Base-by-base conservation (phyloP, 2,329 filamentous ascomycete genomes). In the Plectosphaerella plurivora region DNA sequence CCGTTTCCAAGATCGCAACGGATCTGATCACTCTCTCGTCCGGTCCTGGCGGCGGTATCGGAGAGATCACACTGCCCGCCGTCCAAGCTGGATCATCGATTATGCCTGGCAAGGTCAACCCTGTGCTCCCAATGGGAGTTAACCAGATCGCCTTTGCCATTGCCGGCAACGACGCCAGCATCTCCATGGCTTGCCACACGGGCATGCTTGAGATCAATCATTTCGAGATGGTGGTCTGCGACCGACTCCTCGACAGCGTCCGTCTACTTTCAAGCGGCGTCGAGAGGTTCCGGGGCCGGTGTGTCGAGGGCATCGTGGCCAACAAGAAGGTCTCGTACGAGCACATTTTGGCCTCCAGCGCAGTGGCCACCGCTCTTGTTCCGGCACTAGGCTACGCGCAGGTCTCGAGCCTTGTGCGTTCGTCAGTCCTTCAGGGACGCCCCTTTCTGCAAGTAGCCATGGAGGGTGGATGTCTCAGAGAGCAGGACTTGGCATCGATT, bases 131-230 rank as follows among this genome's bases (percentile, higher is more conserved):
- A 11, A 51, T 51, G 37, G 49, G 41, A 9, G 49, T 51, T n/a
- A 15, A n/a, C 22, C 49, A 51, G 28, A n/a, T 35, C 12, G 41
- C 49, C 5, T 35, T 45, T 16, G 49, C 49, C 35, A 39, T 51
- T n/a, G 28, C 49, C 12, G 49, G 49, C 41, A 51, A 51, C 41
- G 49, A 51, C 16, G 22, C 49, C 10, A 18, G 37, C 7, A 20
- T 51, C 18, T 15, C 49, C 11, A 25, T 51, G 49, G 49, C 20
- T 5, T 51, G 49, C 41, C 49, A 51, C 37, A 39, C 45, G 15
- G 49, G 49, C 24, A 46, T 51, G 49, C 49, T 51, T n/a, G 49
- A 51, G 35, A 45, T 51, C 42, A 51, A 51, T 15, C 49, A 51
- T 33, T 51, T 46, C 16, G 49, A 51, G 33, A 18, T 51, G n/a